Evolutionary conservation across 176 grass and related monocot species (phyloP).

Genomic region (Cenchrus americanus): DNA sequence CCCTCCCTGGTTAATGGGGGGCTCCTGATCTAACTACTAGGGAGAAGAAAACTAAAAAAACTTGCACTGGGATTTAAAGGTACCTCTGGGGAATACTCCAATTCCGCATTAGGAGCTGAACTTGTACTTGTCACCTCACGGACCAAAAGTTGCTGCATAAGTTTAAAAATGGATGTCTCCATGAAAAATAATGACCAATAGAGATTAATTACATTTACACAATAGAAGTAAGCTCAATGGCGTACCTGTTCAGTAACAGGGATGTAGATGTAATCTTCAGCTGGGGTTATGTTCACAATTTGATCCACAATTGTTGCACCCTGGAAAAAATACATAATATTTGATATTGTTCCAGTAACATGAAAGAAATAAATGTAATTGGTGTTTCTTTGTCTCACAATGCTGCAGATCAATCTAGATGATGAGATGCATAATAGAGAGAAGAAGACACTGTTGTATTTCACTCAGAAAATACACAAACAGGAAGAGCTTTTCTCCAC

Average conservation of each 20-base stretch:
- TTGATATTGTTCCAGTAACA: constrained; percentile 6
- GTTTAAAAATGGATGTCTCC: constrained; percentile 36
- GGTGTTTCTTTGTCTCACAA: neutral
- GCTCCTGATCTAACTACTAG: neutral
- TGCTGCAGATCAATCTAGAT: neutral
- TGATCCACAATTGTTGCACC: constrained; percentile 93
- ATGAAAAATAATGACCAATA: constrained; percentile 16
- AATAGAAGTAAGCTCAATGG: constrained; percentile 35
- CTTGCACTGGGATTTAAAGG: constrained; percentile 40
- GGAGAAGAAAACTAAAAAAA: constrained; percentile 23
- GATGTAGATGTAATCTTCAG: constrained; percentile 92
- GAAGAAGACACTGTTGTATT: neutral
- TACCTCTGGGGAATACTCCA: constrained; percentile 60
- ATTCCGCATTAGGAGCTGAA: constrained; percentile 47
- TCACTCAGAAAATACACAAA: constrained; percentile 11
- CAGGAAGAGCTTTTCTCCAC: neutral
- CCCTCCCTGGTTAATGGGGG: neutral
- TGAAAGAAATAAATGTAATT: neutral
- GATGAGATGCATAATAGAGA: constrained; percentile 4
- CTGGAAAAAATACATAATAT: constrained; percentile 42
- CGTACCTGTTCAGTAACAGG: constrained; percentile 67
- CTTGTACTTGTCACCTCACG: constrained; percentile 60
- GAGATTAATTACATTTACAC: constrained; percentile 10
- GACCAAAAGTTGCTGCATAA: constrained; percentile 63
- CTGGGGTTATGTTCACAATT: constrained; percentile 82